A percentile compares a stretch with the other conserved stretches of the same genome.
These are phyloP conservation scores for Syncephalastrum sp. DNA, from an alignment of 371 early-diverging fungal genomes.

Conservation along the genomic window DNA sequence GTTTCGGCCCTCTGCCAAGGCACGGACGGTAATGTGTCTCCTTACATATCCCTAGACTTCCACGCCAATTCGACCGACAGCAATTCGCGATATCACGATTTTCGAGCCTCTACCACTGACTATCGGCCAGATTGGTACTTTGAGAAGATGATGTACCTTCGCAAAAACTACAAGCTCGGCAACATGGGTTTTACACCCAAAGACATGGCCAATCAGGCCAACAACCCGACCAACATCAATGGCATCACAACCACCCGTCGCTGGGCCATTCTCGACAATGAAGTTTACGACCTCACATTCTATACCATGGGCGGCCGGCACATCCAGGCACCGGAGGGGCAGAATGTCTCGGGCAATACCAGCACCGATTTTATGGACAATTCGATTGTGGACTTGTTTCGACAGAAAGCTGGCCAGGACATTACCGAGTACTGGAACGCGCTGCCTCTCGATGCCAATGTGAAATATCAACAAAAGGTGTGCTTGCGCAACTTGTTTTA, in stretches of 20 bases:
- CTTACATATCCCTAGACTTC: slow-evolving; percentile 21
- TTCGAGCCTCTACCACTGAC: slow-evolving; percentile 24
- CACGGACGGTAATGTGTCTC: slow-evolving; percentile 19
- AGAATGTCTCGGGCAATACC: slow-evolving; percentile 24
- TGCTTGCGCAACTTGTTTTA: slow-evolving; percentile 82
- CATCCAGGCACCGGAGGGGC: slow-evolving; percentile 20
- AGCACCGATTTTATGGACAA: slow-evolving; percentile 39
- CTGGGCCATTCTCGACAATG: slow-evolving; percentile 58
- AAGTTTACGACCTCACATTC: slow-evolving; percentile 59
- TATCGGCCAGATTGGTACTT: slow-evolving; percentile 50
- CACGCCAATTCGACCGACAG: slow-evolving; percentile 23
- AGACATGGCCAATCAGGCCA: slow-evolving; percentile 32
- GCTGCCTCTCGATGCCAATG: slow-evolving; percentile 21
- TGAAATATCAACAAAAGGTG: slow-evolving; percentile 24
- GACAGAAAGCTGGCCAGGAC: slow-evolving; percentile 55
- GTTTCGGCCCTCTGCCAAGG: slow-evolving; percentile 43
- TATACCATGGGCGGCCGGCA: slow-evolving; percentile 44
- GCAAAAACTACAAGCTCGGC: slow-evolving; percentile 45
- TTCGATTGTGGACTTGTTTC: slow-evolving; percentile 58
- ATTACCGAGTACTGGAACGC: slow-evolving; percentile 56
- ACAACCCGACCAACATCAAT: slow-evolving; percentile 19
- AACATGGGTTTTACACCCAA: slow-evolving; percentile 33
- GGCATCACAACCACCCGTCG: slow-evolving; percentile 29
- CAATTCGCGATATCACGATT: slow-evolving; percentile 39
- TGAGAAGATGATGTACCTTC: slow-evolving; percentile 45